Evolutionary conservation across 2,329 filamentous ascomycete species (phyloP), one percentile per base, ranked within the genome.

Genomic region (Cadophora gregata): DNA sequence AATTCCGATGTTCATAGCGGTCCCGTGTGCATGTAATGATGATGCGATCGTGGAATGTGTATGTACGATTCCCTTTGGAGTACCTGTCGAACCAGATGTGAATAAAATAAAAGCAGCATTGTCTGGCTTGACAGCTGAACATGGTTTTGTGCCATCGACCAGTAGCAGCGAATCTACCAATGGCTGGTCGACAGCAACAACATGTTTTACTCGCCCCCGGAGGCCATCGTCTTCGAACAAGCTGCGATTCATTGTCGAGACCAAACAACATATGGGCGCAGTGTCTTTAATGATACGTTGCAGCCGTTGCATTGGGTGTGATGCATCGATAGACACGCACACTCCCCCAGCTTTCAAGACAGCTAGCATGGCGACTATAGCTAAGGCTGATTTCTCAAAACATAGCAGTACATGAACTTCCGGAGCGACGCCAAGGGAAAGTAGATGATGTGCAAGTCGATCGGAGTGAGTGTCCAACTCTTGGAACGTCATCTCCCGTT

Each of bases 1-100:
- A 6, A 42, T 21, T 10, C 45, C 55, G n/a, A 71, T 60, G 19
- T 62, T 33, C 45, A 65, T 45, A 8, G 36, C 42, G 14, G 6
- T 59, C 36, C 62, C 62, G 21, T 62, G 67, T 12, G 45, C 36
- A 19, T 47, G 25, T 12, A 55, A 21, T 31, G 48, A 56, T 9
- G 67, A 62, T 78, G 4, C 84, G 81, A 1, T 92, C 92, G 24
- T 79, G 12, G 67, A 62, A 51, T 70, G 70, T 27, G 66, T 64
- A 16, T 70, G 53, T 4, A 73, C 53, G 4, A 59, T 47, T 0
- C 78, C 80, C 69, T 83, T 83, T 0, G 81, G 81, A 2, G 70
- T 75, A 2, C 82, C 81, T 1, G 81, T 82, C 5, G 78, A 79
- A 0, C 81, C 81, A 1, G 80, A 83, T 0, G 82, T 83, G 65